Conservation (phyloP, 768 basidiomycete genomes). For the Trametes punicea region DNA sequence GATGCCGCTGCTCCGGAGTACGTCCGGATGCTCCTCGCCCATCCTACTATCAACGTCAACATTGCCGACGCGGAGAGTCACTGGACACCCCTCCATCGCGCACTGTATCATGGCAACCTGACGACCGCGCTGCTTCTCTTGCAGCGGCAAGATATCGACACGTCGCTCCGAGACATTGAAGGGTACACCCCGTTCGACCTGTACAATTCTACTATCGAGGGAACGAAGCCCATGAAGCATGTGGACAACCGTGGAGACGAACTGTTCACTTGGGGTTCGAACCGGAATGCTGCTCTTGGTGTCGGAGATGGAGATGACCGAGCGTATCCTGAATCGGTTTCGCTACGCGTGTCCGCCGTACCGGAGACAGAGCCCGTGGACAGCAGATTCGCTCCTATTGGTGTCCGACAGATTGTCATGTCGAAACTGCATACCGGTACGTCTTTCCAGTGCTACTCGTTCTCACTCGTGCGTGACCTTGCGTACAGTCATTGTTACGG, state of each 20-base stretch:
- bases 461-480: not conserved
- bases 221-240: constrained; percentile 53
- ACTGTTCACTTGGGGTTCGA: constrained; percentile 85
- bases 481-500: constrained; percentile 56
- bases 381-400: constrained; percentile 58
- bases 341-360: constrained; percentile 12
- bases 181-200: constrained; percentile 91
- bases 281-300: constrained; percentile 84
- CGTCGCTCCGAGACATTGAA: constrained; percentile 73
- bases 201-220: constrained; percentile 85
- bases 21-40: constrained; percentile 68
- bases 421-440: constrained; percentile 84
- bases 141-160: constrained; percentile 70
- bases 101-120: constrained; percentile 77
- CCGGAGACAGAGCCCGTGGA: constrained; percentile 29
- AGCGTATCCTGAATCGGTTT: constrained; percentile 56
- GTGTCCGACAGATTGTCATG: constrained; percentile 71
- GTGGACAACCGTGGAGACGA: constrained; percentile 41
- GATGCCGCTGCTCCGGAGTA: constrained; percentile 71
- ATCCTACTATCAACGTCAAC: constrained; percentile 78
- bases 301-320: constrained; percentile 79
- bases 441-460: constrained; percentile 12
- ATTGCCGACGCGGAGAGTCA: constrained; percentile 76
- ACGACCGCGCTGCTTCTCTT: constrained; percentile 72
- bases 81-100: constrained; percentile 90